These are phyloP conservation scores for Haplographium delicatum DNA, from an alignment of 495 filamentous ascomycete genomes.

Conservation along the genomic window DNA sequence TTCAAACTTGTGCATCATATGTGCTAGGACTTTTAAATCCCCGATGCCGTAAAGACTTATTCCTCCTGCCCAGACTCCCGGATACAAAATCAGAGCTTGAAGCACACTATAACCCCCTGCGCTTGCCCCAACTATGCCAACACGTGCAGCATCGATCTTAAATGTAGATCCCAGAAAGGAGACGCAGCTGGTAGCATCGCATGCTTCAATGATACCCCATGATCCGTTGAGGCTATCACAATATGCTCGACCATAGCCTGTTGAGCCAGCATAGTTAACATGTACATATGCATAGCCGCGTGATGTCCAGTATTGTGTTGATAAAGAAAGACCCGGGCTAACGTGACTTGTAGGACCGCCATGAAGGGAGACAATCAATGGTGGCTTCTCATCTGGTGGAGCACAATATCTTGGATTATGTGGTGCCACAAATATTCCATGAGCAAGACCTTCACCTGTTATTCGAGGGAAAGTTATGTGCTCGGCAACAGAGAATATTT, in stretches of 20 bases:
- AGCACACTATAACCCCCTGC: conserved; percentile 44
- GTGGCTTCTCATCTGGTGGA: conserved; percentile 30
- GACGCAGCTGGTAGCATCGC: conserved; percentile 39
- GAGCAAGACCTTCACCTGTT: conserved; percentile 25
- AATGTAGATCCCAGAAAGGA: conserved; percentile 32
- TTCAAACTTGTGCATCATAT: conserved; percentile 46
- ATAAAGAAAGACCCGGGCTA: conserved; percentile 30
- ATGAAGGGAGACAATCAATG: conserved; percentile 40
- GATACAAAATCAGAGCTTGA: conserved; percentile 30
- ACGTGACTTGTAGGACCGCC: conserved; percentile 41
- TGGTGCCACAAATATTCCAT: conserved; percentile 42
- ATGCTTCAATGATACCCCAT: conserved; percentile 40
- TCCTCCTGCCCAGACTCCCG: conserved; percentile 33
- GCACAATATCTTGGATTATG: conserved; percentile 35
- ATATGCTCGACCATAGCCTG: conserved; percentile 43
- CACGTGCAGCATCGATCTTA: too few relatives aligned
- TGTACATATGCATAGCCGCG: conserved; percentile 44
- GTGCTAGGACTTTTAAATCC: conserved; percentile 34
- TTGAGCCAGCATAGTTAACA: conserved; percentile 46
- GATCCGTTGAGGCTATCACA: conserved; percentile 36
- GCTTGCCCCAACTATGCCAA: too few relatives aligned
- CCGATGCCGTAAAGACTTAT: conserved; percentile 40
- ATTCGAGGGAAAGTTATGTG: conserved; percentile 33
- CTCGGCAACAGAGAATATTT: conserved; percentile 29
- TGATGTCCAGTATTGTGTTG: conserved; percentile 45